Percentiles rank a stretch among this genome's conserved stretches.
Evolutionary conservation across 768 basidiomycete species (phyloP).

Genomic region (Daedaleopsis nitida): DNA sequence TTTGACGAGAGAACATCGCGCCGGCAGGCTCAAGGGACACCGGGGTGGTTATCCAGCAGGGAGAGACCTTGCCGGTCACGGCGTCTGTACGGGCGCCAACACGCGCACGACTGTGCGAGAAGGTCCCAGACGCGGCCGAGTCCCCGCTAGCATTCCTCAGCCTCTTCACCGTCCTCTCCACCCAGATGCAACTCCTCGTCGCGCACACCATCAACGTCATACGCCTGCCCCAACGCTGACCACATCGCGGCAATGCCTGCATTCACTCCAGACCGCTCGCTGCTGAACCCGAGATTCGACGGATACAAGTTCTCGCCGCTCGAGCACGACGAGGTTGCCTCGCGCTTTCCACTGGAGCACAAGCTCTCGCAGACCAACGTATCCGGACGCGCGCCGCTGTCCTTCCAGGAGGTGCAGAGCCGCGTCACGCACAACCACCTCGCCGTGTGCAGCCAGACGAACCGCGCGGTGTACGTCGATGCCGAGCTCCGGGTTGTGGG

Average conservation of each 20-base stretch:
- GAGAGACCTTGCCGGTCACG: too few relatives aligned
- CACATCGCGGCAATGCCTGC: conserved; percentile 14
- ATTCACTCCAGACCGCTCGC: conserved; percentile 37
- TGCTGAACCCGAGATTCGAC: conserved; percentile 84
- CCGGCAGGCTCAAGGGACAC: background rate
- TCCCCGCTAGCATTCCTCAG: too few relatives aligned
- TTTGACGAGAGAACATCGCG: too few relatives aligned
- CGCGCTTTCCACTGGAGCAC: conserved; percentile 49
- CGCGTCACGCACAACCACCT: conserved; percentile 87
- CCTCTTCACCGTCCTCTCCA: background rate
- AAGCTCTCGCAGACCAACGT: conserved; percentile 54
- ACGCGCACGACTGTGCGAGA: background rate
- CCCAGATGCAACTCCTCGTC: background rate
- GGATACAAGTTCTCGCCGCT: conserved; percentile 76
- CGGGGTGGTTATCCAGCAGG: background rate
- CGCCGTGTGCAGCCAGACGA: conserved; percentile 44
- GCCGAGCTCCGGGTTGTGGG: conserved; percentile 59
- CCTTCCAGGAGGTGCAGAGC: conserved; percentile 82
- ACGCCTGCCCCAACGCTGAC: background rate
- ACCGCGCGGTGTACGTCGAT: conserved; percentile 69
- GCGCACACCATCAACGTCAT: background rate
- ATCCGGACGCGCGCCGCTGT: conserved; percentile 61
- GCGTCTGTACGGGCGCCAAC: background rate
- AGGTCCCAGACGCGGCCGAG: background rate
- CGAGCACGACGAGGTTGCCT: conserved; percentile 55